Evolutionary conservation across 2,329 filamentous ascomycete genomes (phyloP).

Genomic region (Endocalyx cinctus): DNA sequence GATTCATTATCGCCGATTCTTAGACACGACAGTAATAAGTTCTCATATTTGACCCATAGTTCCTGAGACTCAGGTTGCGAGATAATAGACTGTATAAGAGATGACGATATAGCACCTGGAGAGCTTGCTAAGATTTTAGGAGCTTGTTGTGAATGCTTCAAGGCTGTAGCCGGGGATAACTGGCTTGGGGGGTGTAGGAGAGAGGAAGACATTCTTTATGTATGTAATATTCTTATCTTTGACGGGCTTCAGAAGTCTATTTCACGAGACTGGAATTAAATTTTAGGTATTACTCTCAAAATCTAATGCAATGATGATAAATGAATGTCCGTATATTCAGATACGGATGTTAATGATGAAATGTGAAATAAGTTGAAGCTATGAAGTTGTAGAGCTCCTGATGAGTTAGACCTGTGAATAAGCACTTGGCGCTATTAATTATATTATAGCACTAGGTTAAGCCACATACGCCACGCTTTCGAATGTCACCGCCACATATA

Average conservation of each 20-base stretch:
- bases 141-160: conserved; percentile 58
- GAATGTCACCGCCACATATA: too few species aligned
- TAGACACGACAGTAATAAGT: conserved; percentile 78
- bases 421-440: too few species aligned
- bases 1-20: conserved; percentile 77
- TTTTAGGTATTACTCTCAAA: too few species aligned
- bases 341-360: too few species aligned
- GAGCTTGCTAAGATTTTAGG: conserved; percentile 51
- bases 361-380: too few species aligned
- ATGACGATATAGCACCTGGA: conserved; percentile 50
- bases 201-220: conserved; percentile 27
- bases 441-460: too few species aligned
- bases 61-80: conserved; percentile 66
- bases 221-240: not conserved
- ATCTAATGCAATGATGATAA: too few species aligned
- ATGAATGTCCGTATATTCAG: too few species aligned
- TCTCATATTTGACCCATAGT: conserved; percentile 81
- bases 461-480: too few species aligned
- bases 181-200: conserved; percentile 54
- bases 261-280: too few species aligned
- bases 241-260: not conserved
- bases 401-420: too few species aligned
- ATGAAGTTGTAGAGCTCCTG: too few species aligned
- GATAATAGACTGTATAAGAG: conserved; percentile 49
- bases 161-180: conserved; percentile 50